A percentile compares a stretch with the other conserved stretches of the same genome.
Conservation (phyloP, 805 yeast species). For the Suhomyces sp. region DNA sequence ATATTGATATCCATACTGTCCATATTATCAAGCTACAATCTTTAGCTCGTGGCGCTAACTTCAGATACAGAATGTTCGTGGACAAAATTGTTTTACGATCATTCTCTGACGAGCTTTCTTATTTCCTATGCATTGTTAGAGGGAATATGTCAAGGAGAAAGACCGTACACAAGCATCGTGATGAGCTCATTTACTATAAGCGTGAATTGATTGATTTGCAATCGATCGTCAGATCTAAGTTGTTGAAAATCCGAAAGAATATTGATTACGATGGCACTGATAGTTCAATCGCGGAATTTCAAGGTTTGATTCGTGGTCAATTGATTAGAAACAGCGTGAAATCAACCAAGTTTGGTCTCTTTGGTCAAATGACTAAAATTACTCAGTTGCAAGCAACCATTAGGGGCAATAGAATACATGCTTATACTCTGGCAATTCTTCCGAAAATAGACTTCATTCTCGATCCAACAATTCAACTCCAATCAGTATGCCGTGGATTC, state of each 20-base stretch:
- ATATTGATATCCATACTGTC: slow-evolving; percentile 3
- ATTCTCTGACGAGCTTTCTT: slow-evolving; percentile 49
- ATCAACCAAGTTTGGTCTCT: slow-evolving; percentile 10
- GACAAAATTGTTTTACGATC: slow-evolving; percentile 60
- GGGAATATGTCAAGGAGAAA: slow-evolving; percentile 41
- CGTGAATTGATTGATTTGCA: slow-evolving; percentile 40
- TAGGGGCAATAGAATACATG: slow-evolving; percentile 21
- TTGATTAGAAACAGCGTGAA: slow-evolving; percentile 24
- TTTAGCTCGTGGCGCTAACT: slow-evolving; percentile 63
- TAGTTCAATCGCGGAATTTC: slow-evolving; percentile 31
- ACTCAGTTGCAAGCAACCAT: slow-evolving; percentile 40
- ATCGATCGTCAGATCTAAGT: slow-evolving; percentile 32
- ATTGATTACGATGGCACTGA: slow-evolving; percentile 15
- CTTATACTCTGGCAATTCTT: slow-evolving; percentile 21
- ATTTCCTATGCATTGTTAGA: slow-evolving; percentile 51
- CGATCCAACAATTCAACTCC: slow-evolving; percentile 24
- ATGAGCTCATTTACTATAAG: slow-evolving; percentile 27
- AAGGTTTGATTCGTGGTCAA: slow-evolving; percentile 44
- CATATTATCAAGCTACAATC: slow-evolving; percentile 62
- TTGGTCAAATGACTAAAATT: slow-evolving; percentile 16
- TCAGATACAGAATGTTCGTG: slow-evolving; percentile 64
- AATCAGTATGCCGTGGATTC: slow-evolving; percentile 28
- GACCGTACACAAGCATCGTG: slow-evolving; percentile 36
- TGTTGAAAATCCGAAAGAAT: slow-evolving; percentile 12
- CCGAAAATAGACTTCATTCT: slow-evolving; percentile 22